Evolutionary conservation across 2,329 filamentous ascomycete species (phyloP).

Genomic region (Aspergillus niger): DNA sequence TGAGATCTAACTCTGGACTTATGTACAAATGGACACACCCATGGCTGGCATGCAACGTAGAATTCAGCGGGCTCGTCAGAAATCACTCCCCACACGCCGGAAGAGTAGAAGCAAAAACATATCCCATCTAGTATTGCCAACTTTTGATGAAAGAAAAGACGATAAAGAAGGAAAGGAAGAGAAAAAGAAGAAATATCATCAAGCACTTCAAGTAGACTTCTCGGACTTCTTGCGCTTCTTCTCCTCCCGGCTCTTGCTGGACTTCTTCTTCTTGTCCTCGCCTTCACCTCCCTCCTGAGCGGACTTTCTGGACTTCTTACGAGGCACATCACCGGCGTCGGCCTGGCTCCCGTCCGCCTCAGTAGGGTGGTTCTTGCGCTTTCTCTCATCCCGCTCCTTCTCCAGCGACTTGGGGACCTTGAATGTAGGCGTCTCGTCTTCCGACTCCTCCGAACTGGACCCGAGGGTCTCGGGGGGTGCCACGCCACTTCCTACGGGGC

Average conservation of each 20-base stretch:
- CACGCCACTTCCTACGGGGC: conserved; percentile 42
- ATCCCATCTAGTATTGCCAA: conserved; percentile 20
- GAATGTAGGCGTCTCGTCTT: conserved; percentile 36
- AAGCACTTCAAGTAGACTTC: conserved; percentile 27
- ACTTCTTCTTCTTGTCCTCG: conserved; percentile 37
- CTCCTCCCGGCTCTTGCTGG: conserved; percentile 41
- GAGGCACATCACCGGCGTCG: conserved; percentile 27
- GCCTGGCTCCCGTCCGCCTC: conserved; percentile 31
- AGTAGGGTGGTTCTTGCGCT: conserved; percentile 40
- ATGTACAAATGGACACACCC: neutral
- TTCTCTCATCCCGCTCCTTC: conserved; percentile 36
- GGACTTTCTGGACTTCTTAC: conserved; percentile 46
- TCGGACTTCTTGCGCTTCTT: conserved; percentile 44
- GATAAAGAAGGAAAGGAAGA: neutral
- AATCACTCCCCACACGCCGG: conserved; percentile 39
- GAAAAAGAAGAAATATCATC: conserved; percentile 15
- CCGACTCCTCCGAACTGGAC: conserved; percentile 41
- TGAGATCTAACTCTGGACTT: neutral
- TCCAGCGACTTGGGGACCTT: conserved; percentile 31
- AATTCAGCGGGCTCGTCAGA: conserved; percentile 5
- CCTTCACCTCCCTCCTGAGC: conserved; percentile 25
- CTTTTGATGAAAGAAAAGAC: conserved; percentile 14
- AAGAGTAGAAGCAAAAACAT: conserved; percentile 36
- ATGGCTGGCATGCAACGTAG: neutral
- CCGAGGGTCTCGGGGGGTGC: conserved; percentile 38